phyloP scores from a whole-genome alignment of 345 rosid species.

The Litchi chinensis region DNA sequence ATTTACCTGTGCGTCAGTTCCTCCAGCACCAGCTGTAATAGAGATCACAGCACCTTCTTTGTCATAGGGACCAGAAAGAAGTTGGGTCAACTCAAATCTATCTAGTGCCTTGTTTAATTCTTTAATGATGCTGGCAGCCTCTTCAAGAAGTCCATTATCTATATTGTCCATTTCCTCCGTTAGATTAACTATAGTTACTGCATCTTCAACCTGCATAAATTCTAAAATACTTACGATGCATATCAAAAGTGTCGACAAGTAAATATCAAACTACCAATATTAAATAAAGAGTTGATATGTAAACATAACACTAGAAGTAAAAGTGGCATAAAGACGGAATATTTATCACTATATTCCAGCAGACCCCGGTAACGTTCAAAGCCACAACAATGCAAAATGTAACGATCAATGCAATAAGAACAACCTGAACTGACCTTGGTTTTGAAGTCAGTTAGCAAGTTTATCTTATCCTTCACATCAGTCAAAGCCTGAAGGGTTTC shows the following conservation, averaged over 20 bases:
- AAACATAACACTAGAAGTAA: neutral
- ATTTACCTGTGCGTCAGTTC: conserved; percentile 96
- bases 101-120: conserved; percentile 71
- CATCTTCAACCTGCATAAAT: conserved; percentile 81
- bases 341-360: neutral
- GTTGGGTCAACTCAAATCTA: conserved; percentile 81
- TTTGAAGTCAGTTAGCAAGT: conserved; percentile 65
- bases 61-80: conserved; percentile 91
- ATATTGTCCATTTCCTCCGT: conserved; percentile 94
- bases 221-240: conserved; percentile 2
- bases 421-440: conserved; percentile 47
- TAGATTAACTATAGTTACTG: conserved; percentile 73
- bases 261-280: neutral
- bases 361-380: neutral
- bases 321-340: neutral
- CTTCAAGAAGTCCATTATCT: conserved; percentile 84
- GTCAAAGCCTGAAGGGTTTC: conserved; percentile 65
- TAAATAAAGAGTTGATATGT: neutral
- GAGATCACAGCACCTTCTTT: conserved; percentile 87
- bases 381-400: conserved; percentile 6
- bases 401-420: conserved; percentile 1
- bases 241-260: neutral
- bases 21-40: conserved; percentile 97
- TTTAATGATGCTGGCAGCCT: conserved; percentile 68
- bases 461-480: conserved; percentile 74